These are phyloP conservation scores for Diddensiella transvaalensis DNA, from an alignment of 805 yeast species.

Conservation along the genomic window DNA sequence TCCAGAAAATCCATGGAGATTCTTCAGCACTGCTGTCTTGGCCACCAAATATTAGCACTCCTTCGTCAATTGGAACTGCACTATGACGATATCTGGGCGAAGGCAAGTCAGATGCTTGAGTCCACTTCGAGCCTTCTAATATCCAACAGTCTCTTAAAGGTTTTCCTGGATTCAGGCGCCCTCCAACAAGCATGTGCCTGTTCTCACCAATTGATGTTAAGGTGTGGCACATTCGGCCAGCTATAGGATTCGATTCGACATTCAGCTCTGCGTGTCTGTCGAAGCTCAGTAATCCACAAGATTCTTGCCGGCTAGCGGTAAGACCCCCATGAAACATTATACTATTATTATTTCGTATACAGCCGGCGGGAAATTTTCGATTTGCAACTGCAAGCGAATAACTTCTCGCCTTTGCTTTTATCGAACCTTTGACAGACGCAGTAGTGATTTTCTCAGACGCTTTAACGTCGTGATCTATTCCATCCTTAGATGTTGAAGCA, in stretches of 20 bases:
- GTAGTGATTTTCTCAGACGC: neutral
- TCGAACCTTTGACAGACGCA: neutral
- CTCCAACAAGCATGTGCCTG: conserved; percentile 52
- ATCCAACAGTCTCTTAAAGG: conserved; percentile 45
- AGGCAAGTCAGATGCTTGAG: conserved; percentile 37
- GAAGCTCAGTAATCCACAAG: conserved; percentile 10
- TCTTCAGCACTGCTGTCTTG: conserved; percentile 13
- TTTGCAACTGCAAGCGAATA: conserved; percentile 15
- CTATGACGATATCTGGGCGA: conserved; percentile 51
- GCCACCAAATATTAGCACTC: conserved; percentile 54
- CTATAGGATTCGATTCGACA: conserved; percentile 1
- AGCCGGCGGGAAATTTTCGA: conserved; percentile 44
- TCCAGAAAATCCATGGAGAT: conserved; percentile 18
- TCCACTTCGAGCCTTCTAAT: conserved; percentile 41
- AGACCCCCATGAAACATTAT: conserved; percentile 38
- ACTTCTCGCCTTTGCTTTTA: conserved; percentile 12
- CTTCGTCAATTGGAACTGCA: conserved; percentile 32
- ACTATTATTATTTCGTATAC: conserved; percentile 12
- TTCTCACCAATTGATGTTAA: conserved; percentile 36
- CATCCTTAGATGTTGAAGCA: conserved; percentile 39
- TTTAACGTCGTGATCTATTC: neutral
- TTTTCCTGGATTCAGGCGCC: conserved; percentile 58
- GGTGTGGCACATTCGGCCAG: conserved; percentile 58
- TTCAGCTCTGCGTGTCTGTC: neutral
- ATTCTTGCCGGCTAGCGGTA: conserved; percentile 20